A percentile compares a stretch with the other conserved stretches of the same genome.
phyloP scores from a whole-genome alignment of 2,329 filamentous ascomycete species.

The Rutstroemia sp. region DNA sequence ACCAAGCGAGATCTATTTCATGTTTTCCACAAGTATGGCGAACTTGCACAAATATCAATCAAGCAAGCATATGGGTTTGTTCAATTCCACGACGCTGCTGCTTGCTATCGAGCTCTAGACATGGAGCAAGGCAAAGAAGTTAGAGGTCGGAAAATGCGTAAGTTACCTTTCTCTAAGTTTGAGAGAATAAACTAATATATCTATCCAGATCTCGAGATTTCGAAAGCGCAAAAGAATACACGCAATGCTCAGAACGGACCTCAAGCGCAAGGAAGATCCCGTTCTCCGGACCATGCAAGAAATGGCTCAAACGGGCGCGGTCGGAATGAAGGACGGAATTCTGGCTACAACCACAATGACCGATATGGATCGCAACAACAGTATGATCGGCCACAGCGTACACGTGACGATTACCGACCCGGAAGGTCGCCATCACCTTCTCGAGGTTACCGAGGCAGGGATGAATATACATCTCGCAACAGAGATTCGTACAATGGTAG shows the following conservation, averaged over 20 bases:
- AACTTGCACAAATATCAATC: conserved; percentile 87
- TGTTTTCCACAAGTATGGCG: conserved; percentile 77
- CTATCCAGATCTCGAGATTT: conserved; percentile 72
- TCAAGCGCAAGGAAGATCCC: conserved; percentile 41
- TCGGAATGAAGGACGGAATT: conserved; percentile 27
- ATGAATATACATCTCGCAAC: conserved; percentile 17
- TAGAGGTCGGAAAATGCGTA: conserved; percentile 88
- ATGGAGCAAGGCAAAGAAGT: conserved; percentile 75
- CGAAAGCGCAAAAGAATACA: conserved; percentile 76
- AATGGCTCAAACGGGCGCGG: conserved; percentile 32
- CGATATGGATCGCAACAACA: conserved; percentile 26
- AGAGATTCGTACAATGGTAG: conserved; percentile 25
- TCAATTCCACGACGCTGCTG: conserved; percentile 72
- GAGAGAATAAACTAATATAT: background rate
- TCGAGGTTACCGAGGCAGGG: conserved; percentile 12
- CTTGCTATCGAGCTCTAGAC: conserved; percentile 69
- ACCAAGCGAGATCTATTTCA: conserved; percentile 93
- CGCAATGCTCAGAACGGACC: conserved; percentile 39
- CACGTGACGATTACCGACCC: conserved; percentile 52
- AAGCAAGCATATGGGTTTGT: conserved; percentile 97
- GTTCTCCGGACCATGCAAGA: conserved; percentile 52
- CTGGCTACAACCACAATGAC: conserved; percentile 37
- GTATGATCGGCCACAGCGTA: conserved; percentile 42
- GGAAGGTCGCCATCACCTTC: conserved; percentile 17
- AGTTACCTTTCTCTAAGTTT: conserved; percentile 33